Percentiles rank a stretch among this genome's conserved stretches.
Conservation (phyloP, 208 protist genomes). For the Acanthamoeba royreba region DNA sequence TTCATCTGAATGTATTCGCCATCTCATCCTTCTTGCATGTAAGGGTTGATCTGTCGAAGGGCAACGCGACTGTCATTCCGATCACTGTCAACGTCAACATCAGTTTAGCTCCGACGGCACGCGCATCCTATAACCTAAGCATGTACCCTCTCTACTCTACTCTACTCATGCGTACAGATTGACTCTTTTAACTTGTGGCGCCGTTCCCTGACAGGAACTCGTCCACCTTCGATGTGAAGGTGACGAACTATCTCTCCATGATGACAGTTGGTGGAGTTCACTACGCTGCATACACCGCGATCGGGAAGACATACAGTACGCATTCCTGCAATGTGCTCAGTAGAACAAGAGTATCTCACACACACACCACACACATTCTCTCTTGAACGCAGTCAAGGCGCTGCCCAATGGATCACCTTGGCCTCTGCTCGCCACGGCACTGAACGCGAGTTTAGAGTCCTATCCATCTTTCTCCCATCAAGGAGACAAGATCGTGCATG, state of each 20-base stretch:
- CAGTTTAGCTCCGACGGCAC: neutral
- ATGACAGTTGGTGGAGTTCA: neutral
- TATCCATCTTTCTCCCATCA: neutral
- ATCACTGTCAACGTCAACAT: neutral
- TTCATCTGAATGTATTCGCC: too few species aligned
- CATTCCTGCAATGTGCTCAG: too few species aligned
- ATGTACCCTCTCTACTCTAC: neutral
- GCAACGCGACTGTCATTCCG: neutral
- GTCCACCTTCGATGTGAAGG: neutral
- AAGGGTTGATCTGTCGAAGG: neutral
- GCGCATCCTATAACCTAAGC: neutral
- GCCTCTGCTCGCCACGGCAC: neutral
- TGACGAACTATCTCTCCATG: neutral
- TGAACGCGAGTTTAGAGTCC: neutral
- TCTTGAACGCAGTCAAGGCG: neutral
- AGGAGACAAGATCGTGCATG: neutral
- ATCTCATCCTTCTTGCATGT: too few species aligned
- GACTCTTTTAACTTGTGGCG: neutral
- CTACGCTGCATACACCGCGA: conserved; percentile 16
- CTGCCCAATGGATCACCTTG: neutral
- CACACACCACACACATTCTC: neutral
- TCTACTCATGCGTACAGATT: neutral
- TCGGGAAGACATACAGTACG: neutral
- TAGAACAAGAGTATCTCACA: too few species aligned
- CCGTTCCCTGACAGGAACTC: neutral